Percentiles rank a stretch among this genome's conserved stretches.
Evolutionary conservation across 78 protist species (phyloP).

Genomic region (Dictyostelium capitatum): DNA sequence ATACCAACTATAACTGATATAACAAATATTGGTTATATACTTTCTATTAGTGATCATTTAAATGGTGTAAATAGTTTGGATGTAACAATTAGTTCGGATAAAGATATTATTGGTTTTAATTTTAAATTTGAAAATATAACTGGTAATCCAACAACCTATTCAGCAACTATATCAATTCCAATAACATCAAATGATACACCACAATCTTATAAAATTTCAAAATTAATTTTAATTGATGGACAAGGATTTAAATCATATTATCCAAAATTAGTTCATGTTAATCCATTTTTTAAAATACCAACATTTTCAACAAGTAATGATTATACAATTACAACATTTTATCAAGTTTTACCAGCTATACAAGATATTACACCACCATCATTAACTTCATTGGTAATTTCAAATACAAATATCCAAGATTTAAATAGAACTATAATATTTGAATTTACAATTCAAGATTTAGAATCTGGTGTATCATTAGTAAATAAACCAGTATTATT

Average conservation of each 20-base stretch:
- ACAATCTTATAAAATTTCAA: not conserved
- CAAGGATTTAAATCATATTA: not conserved
- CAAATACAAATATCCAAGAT: not conserved
- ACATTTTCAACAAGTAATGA: not conserved
- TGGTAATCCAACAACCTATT: not conserved
- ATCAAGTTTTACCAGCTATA: not conserved
- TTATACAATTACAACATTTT: too few relatives aligned
- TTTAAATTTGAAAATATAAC: not conserved
- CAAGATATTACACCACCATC: not conserved
- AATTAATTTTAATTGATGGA: not conserved
- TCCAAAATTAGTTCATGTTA: not conserved
- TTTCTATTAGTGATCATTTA: not conserved
- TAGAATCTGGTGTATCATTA: not conserved
- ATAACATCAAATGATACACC: not conserved
- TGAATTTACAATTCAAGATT: not conserved
- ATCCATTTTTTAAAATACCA: not conserved
- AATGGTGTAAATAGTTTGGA: not conserved
- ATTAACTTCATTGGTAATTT: not conserved
- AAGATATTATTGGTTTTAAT: not conserved
- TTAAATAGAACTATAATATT: not conserved
- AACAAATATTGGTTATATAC: not conserved
- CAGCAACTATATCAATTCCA: not conserved
- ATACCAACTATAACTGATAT: not conserved
- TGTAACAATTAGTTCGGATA: not conserved
- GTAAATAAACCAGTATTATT: not conserved